These are phyloP conservation scores for Trichoderma atroviride DNA, from an alignment of 2,329 filamentous ascomycete genomes.

Conservation along the genomic window DNA sequence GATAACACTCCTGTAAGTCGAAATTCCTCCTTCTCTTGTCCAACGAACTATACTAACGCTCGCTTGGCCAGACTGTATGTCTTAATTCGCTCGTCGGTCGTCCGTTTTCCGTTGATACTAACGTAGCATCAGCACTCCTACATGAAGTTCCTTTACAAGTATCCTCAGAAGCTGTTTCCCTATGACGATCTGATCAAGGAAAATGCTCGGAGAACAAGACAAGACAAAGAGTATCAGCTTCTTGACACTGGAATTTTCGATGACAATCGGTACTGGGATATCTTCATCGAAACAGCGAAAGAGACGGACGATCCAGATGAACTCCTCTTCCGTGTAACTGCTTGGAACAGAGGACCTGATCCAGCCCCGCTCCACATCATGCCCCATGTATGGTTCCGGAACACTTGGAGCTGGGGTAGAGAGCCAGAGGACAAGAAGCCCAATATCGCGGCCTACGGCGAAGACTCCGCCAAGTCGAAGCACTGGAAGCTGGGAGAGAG, in stretches of 20 bases:
- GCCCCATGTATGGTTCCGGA: conserved; percentile 95
- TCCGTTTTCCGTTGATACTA: conserved; percentile 26
- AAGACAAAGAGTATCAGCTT: conserved; percentile 88
- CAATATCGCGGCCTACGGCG: conserved; percentile 66
- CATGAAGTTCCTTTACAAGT: conserved; percentile 99
- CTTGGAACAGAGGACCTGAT: conserved; percentile 92
- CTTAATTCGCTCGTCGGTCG: conserved; percentile 26
- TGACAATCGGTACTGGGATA: conserved; percentile 93
- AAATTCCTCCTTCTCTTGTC: neutral
- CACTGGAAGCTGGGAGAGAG: conserved; percentile 81
- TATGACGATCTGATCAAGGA: conserved; percentile 86
- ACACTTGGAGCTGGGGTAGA: conserved; percentile 94
- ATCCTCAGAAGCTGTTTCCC: conserved; percentile 87
- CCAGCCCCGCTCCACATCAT: conserved; percentile 90
- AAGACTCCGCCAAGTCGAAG: conserved; percentile 72
- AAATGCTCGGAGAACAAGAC: conserved; percentile 74
- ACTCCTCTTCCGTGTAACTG: conserved; percentile 89
- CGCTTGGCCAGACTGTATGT: conserved; percentile 49
- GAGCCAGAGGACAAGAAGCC: conserved; percentile 78
- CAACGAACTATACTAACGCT: conserved; percentile 1
- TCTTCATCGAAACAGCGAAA: conserved; percentile 94
- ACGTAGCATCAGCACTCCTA: conserved; percentile 74
- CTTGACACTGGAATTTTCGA: conserved; percentile 87
- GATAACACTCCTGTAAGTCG: conserved; percentile 79
- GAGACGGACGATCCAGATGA: conserved; percentile 91